Base-by-base conservation (phyloP, 2,329 filamentous ascomycete species). In the Curvularia lunata region DNA sequence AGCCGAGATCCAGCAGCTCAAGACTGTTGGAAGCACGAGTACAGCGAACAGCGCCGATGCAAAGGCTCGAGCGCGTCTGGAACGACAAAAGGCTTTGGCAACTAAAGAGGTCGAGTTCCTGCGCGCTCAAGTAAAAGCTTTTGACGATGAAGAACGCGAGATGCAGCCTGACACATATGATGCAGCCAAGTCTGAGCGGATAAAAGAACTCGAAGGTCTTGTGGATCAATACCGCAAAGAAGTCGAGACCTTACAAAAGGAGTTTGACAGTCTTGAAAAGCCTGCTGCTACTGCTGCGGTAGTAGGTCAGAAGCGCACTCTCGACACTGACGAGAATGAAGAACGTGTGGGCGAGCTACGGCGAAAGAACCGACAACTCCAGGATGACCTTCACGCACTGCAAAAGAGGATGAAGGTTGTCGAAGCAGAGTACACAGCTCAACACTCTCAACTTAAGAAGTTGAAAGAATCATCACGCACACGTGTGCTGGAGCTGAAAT, bases 61-160 rank as follows among this genome's bases (percentile, higher is more conserved):
- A 61, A 85, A 92, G 77, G 84, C 85, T 1, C 88, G 87, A 42
- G 81, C 90, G 52, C 86, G 95, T 30, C 80, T 97, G 0, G 94
- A 99, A 68, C 85, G 95, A 57, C 94, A 98, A 73, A 90, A 91
- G 56, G 86, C 85, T 0, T 84, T 99, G 7, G 92, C 93, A 0
- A 84, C 92, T 23, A 97, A 97, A 72, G 96, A 99, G 74, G 91
- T 95, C 0, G 93, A 97, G 66, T 97, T 96, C 73, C 84, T 99
- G 6, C 90, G 95, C 21, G 94, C 92, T 0, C 95, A 99, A 76
- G 84, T 98, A 53, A 93, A 93, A 78, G 89, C 91, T 0, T 80
- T 96, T 59, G 91, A 98, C 69, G 85, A 87, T 0, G 95, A 99
- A 76, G 93, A 98, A 69, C 86, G 87, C 52, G 93, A 93, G 0